Base-by-base conservation (phyloP, 2,329 filamentous ascomycete species). In the Juglanconis sp. region DNA sequence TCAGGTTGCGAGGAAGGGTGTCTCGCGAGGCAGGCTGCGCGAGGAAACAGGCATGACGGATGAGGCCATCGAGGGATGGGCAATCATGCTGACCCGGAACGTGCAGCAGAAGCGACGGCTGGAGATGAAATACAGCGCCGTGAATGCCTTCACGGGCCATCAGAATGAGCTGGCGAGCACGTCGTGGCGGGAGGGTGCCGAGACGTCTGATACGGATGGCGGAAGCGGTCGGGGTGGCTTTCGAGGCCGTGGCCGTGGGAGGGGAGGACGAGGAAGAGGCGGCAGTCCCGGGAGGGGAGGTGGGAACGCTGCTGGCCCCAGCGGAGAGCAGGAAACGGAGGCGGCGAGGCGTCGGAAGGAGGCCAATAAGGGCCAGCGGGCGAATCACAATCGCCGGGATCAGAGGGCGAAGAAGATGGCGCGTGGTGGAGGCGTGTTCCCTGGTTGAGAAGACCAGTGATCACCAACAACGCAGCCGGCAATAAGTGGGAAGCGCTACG, bases 11-110 rank as follows among this genome's bases (percentile, higher is more conserved):
- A 81, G 92, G 56, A 81, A 89, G 63, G 81, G 88, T 0, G 80
- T 81, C 30, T 77, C 82, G 1, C 82, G 95, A 44, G 74, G 73
- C 6, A 83, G 82, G 38, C 72, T 99, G 53, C 89, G 87, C 66
- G 81, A 83, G 30, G 87, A 92, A 62, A 96, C 91, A 1, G 88
- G 88, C 4, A 91, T 97, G 91, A 92, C 92, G 0, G 93, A 98
- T 67, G 94, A 98, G 74, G 87, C 89, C 3, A 89, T 99, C 38
- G 95, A 98, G 74, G 95, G 95, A 5, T 99, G 94, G 93, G 91
- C 85, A 0, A 77, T 96, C 53, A 96, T 98, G 91, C 75, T 97
- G 7, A 77, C 79, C 11, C 83, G 93, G 36, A 89, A 94, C 67
- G 83, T 90, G 1, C 83, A 85, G 67, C 83, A 88, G 62, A 78